phyloP scores from a whole-genome alignment of 257 asterid genomes.

The Knoxia roxburghii region DNA sequence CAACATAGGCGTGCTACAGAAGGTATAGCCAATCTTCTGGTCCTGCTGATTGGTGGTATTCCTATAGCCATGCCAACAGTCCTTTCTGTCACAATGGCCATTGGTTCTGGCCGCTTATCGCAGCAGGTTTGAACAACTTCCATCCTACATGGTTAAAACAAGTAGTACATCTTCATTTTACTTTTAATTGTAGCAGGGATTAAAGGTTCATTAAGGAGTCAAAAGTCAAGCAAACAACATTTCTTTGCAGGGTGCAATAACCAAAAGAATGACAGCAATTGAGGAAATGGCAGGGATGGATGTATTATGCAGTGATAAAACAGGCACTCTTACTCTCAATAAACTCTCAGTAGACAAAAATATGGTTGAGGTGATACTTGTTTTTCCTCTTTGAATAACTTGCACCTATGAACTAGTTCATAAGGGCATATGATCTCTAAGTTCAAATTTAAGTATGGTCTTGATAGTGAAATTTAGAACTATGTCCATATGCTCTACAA shows the following conservation, averaged over 20 bases:
- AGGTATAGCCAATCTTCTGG: conserved; percentile 35
- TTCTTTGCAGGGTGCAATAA: conserved; percentile 35
- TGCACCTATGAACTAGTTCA: background rate
- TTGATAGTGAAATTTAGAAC: background rate
- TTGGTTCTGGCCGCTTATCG: conserved; percentile 37
- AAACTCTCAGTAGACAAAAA: conserved; percentile 37
- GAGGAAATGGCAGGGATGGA: conserved; percentile 50
- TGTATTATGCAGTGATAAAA: conserved; percentile 40
- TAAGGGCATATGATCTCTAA: background rate
- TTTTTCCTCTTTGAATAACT: background rate
- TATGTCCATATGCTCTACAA: background rate
- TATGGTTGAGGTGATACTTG: conserved; percentile 27
- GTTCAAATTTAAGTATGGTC: background rate
- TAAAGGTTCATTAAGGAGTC: conserved; percentile 1
- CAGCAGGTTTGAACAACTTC: conserved; percentile 25
- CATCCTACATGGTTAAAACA: background rate
- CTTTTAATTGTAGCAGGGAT: too few species aligned
- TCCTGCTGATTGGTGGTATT: conserved; percentile 35
- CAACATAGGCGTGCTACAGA: conserved; percentile 22
- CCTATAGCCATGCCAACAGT: conserved; percentile 46
- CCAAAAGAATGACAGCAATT: conserved; percentile 40
- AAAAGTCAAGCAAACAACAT: conserved; percentile 3
- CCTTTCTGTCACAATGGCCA: conserved; percentile 39
- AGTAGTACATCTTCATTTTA: background rate
- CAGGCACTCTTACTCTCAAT: conserved; percentile 38